These are phyloP conservation scores for Danielia reshetovae DNA, from an alignment of 805 yeast species.

Conservation along the genomic window DNA sequence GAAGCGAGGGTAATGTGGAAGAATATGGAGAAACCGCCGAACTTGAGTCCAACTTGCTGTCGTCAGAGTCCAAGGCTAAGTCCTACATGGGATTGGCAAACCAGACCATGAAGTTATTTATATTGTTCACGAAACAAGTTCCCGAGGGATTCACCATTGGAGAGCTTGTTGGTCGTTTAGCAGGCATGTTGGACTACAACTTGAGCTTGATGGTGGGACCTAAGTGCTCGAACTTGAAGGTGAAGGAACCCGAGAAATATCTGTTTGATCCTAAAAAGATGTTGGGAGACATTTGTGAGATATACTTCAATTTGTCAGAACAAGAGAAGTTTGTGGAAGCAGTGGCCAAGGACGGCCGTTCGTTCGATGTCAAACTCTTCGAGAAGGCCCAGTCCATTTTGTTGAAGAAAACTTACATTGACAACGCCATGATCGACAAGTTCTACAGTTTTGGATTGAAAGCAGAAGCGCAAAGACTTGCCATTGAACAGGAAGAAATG, in stretches of 20 bases:
- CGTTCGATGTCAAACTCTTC: constrained; percentile 67
- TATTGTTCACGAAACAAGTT: constrained; percentile 77
- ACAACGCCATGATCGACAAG: constrained; percentile 45
- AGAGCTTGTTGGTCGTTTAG: constrained; percentile 89
- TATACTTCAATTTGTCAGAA: constrained; percentile 67
- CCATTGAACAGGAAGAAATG: constrained; percentile 76
- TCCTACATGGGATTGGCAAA: constrained; percentile 80
- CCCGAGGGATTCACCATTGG: constrained; percentile 82
- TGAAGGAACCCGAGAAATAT: constrained; percentile 75
- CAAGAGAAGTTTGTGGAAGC: constrained; percentile 70
- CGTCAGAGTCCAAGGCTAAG: constrained; percentile 72
- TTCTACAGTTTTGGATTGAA: constrained; percentile 54
- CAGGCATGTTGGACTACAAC: constrained; percentile 94
- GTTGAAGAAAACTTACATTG: constrained; percentile 47
- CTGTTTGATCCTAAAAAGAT: constrained; percentile 76
- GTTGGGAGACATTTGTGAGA: constrained; percentile 64
- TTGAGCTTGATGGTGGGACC: constrained; percentile 94
- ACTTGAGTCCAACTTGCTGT: constrained; percentile 48
- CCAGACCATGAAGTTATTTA: constrained; percentile 75
- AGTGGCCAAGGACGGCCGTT: constrained; percentile 88
- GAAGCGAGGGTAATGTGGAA: constrained; percentile 28
- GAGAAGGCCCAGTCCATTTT: constrained; percentile 68
- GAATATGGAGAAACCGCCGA: constrained; percentile 59
- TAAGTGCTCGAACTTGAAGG: constrained; percentile 83
- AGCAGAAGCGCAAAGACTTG: constrained; percentile 58